These are phyloP conservation scores for Calonectria pauciramosa DNA, from an alignment of 2,329 filamentous ascomycete genomes.

Conservation along the genomic window DNA sequence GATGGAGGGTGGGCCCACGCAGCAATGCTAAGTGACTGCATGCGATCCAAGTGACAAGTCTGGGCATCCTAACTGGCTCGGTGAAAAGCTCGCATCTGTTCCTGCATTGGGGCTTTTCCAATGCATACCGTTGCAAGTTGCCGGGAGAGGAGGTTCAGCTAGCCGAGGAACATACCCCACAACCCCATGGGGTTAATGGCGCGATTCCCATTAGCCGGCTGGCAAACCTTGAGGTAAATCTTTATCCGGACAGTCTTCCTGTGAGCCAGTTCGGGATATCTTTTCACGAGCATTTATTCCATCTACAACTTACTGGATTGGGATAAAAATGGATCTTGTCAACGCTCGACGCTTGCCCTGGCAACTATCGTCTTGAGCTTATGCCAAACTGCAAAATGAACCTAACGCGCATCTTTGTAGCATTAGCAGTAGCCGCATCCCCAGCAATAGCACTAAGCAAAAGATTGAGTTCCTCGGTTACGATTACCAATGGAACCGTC, in stretches of 20 bases:
- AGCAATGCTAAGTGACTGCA: background rate
- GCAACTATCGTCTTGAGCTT: background rate
- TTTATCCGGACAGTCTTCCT: background rate
- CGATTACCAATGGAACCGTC: background rate
- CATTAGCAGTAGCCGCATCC: background rate
- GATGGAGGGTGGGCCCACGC: background rate
- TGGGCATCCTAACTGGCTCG: background rate
- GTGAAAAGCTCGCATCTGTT: background rate
- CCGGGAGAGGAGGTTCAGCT: background rate
- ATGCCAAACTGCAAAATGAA: background rate
- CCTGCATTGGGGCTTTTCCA: background rate
- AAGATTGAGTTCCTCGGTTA: background rate
- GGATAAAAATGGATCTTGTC: background rate
- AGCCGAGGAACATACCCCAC: conserved; percentile 5
- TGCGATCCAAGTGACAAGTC: background rate
- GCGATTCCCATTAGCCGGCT: background rate
- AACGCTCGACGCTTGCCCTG: background rate
- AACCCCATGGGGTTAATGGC: background rate
- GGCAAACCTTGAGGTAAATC: background rate
- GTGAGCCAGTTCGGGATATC: background rate
- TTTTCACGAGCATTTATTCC: background rate
- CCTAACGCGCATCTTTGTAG: background rate
- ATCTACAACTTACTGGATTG: background rate
- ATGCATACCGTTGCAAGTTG: background rate
- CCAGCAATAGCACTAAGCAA: background rate